Evolutionary conservation across 179 eudicot genomes (phyloP).

Genomic region (Spinacia oleracea): DNA sequence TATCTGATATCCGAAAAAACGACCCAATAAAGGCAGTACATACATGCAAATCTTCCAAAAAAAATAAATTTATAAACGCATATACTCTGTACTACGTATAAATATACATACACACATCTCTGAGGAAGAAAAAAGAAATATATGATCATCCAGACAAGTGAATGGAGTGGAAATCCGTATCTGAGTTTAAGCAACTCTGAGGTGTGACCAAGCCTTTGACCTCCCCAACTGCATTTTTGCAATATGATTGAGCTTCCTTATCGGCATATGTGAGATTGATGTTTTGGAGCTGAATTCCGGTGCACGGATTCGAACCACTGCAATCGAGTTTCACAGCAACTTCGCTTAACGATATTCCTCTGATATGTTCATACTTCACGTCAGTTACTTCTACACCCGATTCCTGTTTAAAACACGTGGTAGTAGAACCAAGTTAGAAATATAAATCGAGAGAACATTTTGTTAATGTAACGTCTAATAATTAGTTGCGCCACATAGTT

Average conservation of each 20-base stretch:
- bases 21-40: no score
- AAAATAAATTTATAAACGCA: no score
- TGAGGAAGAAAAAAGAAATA: background rate
- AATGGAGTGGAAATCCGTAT: background rate
- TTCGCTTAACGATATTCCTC: slow-evolving; percentile 45
- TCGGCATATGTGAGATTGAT: slow-evolving; percentile 34
- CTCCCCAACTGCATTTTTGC: slow-evolving; percentile 41
- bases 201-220: slow-evolving; percentile 33
- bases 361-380: slow-evolving; percentile 30
- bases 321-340: slow-evolving; percentile 49
- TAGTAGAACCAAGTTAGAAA: background rate
- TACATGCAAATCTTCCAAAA: no score
- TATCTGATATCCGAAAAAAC: no score
- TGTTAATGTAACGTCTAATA: no score
- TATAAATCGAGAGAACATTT: background rate
- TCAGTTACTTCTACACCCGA: slow-evolving; percentile 35
- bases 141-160: background rate
- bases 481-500: no score
- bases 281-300: slow-evolving; percentile 35
- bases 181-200: slow-evolving; percentile 30
- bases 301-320: slow-evolving; percentile 46
- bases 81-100: no score
- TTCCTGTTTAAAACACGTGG: slow-evolving; percentile 19
- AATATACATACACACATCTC: background rate
- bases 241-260: slow-evolving; percentile 32